These are phyloP conservation scores for Apiotrichum veenhuisii DNA, from an alignment of 1,284 basidiomycete genomes.

Conservation along the genomic window DNA sequence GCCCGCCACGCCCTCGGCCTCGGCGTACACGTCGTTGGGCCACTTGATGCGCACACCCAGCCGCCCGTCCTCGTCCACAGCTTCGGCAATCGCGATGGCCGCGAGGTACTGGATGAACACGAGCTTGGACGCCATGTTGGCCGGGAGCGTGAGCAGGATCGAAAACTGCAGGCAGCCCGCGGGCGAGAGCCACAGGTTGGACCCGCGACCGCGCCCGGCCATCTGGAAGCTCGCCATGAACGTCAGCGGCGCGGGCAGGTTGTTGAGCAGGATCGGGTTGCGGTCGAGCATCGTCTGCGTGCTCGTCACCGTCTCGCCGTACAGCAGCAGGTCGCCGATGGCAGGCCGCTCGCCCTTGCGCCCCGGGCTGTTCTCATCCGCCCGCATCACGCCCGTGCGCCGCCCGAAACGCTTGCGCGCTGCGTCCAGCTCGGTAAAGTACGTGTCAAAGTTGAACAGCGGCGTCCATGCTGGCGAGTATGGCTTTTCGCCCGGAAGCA, in stretches of 20 bases:
- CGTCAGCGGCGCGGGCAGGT: slow-evolving; percentile 65
- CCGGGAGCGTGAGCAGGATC: slow-evolving; percentile 62
- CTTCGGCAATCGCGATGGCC: slow-evolving; percentile 83
- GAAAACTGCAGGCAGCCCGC: slow-evolving; percentile 85
- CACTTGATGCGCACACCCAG: slow-evolving; percentile 78
- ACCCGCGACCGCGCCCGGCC: slow-evolving; percentile 80
- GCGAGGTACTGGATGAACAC: slow-evolving; percentile 97
- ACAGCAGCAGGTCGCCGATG: slow-evolving; percentile 73
- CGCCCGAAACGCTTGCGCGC: slow-evolving; percentile 35
- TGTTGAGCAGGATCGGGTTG: slow-evolving; percentile 68
- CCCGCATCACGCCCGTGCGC: slow-evolving; percentile 30
- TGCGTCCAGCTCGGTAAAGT: slow-evolving; percentile 46
- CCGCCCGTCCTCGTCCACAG: slow-evolving; percentile 56
- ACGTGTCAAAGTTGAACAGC: slow-evolving; percentile 51
- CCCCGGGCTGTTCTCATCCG: slow-evolving; percentile 15
- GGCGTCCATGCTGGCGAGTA: slow-evolving; percentile 48
- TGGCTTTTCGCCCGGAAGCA: slow-evolving; percentile 29
- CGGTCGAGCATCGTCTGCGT: slow-evolving; percentile 96
- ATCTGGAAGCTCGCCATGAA: slow-evolving; percentile 86
- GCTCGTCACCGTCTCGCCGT: slow-evolving; percentile 85
- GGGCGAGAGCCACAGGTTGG: slow-evolving; percentile 91
- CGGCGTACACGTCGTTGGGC: slow-evolving; percentile 94
- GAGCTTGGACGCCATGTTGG: slow-evolving; percentile 60
- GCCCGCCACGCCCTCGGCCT: slow-evolving; percentile 49
- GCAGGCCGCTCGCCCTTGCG: slow-evolving; percentile 25